Evolutionary conservation across 1,284 basidiomycete species (phyloP).

Genomic region (Pholiota adiposa): DNA sequence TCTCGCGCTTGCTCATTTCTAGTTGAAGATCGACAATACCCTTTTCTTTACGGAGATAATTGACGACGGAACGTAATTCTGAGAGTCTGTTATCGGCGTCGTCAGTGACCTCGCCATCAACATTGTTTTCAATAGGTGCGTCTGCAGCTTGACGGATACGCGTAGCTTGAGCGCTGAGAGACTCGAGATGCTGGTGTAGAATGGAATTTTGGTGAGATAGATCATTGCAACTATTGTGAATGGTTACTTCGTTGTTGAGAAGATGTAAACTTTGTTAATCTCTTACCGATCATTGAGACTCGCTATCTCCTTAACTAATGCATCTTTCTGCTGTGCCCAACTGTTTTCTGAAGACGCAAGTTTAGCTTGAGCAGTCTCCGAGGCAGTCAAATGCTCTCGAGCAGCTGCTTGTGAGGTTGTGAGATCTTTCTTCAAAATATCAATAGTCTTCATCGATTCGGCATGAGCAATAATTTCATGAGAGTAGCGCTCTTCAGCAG

Average conservation of each 20-base stretch:
- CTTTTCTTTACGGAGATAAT: conserved; percentile 87
- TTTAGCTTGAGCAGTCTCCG: conserved; percentile 79
- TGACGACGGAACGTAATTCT: conserved; percentile 81
- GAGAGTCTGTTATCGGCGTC: conserved; percentile 64
- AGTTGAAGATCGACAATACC: conserved; percentile 89
- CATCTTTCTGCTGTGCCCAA: conserved; percentile 79
- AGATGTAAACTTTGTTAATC: neutral
- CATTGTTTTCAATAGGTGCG: conserved; percentile 42
- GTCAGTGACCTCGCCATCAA: conserved; percentile 46
- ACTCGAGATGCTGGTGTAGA: conserved; percentile 85
- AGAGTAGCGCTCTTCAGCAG: conserved; percentile 82
- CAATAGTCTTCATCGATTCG: conserved; percentile 76
- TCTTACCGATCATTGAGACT: conserved; percentile 71
- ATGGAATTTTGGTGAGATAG: conserved; percentile 78
- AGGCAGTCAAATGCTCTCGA: conserved; percentile 59
- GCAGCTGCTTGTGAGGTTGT: conserved; percentile 50
- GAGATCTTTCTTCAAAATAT: conserved; percentile 69
- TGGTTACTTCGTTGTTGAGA: neutral
- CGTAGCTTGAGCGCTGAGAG: conserved; percentile 81
- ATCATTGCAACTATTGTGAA: conserved; percentile 66
- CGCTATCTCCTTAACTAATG: conserved; percentile 76
- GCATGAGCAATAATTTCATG: conserved; percentile 85
- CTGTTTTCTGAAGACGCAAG: conserved; percentile 71
- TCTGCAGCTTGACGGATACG: conserved; percentile 75
- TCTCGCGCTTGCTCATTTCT: conserved; percentile 87